These are phyloP conservation scores for Sclerotinia glacialis DNA, from an alignment of 2,329 filamentous ascomycete genomes.

Conservation along the genomic window DNA sequence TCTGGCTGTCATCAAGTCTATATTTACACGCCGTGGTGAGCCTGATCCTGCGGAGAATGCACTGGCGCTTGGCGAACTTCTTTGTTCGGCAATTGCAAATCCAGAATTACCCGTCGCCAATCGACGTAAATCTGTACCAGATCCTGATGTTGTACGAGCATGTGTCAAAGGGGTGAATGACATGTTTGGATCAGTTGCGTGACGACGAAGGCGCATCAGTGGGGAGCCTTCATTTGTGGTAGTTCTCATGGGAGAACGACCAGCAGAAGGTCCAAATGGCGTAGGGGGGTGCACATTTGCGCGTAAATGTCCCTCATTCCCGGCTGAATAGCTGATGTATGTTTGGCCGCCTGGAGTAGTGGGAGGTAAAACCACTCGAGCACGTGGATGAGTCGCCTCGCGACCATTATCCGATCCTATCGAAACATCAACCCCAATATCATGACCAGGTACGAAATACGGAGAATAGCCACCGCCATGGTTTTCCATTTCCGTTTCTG, in stretches of 20 bases:
- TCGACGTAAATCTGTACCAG: conserved; percentile 5
- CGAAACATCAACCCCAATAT: background rate
- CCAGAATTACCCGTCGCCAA: background rate
- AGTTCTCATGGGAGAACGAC: conserved; percentile 1
- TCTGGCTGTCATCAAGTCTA: background rate
- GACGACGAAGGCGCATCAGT: conserved; percentile 5
- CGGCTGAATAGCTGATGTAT: too few relatives aligned
- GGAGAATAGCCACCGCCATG: background rate
- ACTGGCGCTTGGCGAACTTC: background rate
- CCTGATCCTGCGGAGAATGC: background rate
- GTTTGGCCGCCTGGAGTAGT: background rate
- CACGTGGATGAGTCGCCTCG: background rate
- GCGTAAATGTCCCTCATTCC: background rate
- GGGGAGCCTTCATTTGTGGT: conserved; percentile 17
- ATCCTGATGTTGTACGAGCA: background rate
- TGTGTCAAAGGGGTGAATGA: background rate
- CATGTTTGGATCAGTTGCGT: background rate
- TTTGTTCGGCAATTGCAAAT: background rate
- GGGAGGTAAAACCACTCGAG: conserved; percentile 1
- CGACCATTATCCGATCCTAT: background rate
- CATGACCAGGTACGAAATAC: background rate
- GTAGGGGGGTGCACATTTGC: background rate
- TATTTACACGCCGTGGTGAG: background rate
- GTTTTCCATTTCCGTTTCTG: background rate
- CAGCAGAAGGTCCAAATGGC: background rate